A percentile compares a stretch with the other conserved stretches of the same genome.
Conservation (phyloP, 352 stramenopile genomes). For the Pythium monospermum region DNA sequence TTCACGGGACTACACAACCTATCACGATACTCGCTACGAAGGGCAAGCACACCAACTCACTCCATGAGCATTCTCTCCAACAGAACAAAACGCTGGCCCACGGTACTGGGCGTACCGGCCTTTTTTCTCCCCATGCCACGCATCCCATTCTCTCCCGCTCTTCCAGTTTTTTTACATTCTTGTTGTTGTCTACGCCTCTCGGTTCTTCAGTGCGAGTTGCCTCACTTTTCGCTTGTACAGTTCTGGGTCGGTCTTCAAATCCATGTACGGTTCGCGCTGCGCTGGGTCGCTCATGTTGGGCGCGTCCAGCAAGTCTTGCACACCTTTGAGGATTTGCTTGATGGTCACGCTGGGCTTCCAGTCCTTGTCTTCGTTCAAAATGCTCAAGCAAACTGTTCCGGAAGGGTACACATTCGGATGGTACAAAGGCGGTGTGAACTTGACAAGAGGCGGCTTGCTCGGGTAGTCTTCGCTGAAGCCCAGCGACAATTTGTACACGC, state of each 20-base stretch:
- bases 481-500: slow-evolving; percentile 96
- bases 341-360: slow-evolving; percentile 98
- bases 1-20: too few species aligned
- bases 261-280: slow-evolving; percentile 84
- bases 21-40: too few species aligned
- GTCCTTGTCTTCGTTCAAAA: slow-evolving; percentile 98
- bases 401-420: slow-evolving; percentile 96
- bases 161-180: too few species aligned
- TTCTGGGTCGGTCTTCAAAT: slow-evolving; percentile 88
- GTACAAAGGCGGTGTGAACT: slow-evolving; percentile 97
- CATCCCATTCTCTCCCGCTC: too few species aligned
- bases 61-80: too few species aligned
- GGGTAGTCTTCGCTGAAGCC: slow-evolving; percentile 98
- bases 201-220: slow-evolving; percentile 80
- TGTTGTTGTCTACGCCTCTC: slow-evolving; percentile 68
- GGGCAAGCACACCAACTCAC: too few species aligned
- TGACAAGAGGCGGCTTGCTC: slow-evolving; percentile 96
- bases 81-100: too few species aligned
- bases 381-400: slow-evolving; percentile 97
- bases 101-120: too few species aligned
- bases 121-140: too few species aligned
- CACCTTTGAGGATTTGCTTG: slow-evolving; percentile 97
- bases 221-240: slow-evolving; percentile 85
- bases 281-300: slow-evolving; percentile 87
- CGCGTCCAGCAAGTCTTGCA: slow-evolving; percentile 88